Evolutionary conservation across 2,329 filamentous ascomycete species (phyloP).

Genomic region (Aspergillus sp.): DNA sequence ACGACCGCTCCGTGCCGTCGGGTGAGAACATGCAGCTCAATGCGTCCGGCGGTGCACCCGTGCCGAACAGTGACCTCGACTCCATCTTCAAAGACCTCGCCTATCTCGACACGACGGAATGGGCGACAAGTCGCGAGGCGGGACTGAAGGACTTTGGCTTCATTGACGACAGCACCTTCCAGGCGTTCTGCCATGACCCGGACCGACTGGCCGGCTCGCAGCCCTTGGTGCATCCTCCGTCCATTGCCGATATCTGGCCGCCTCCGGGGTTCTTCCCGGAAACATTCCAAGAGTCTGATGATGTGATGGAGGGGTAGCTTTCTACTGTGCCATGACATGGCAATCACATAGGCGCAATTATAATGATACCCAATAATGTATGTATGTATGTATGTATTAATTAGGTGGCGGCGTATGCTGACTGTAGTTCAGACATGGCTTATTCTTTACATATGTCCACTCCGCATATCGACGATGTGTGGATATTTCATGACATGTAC

Average conservation of each 20-base stretch:
- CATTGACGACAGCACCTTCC: constrained; percentile 42
- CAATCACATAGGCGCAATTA: background rate
- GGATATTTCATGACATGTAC: background rate
- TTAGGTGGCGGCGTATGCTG: background rate
- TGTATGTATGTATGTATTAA: background rate
- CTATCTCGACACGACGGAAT: constrained; percentile 45
- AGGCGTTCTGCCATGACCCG: constrained; percentile 45
- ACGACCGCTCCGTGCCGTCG: constrained; percentile 14
- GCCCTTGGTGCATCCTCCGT: constrained; percentile 36
- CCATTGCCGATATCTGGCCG: constrained; percentile 43
- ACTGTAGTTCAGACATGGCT: no score
- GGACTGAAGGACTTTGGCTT: constrained; percentile 45
- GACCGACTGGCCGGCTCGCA: constrained; percentile 38
- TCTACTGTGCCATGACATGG: background rate
- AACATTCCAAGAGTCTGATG: constrained; percentile 32
- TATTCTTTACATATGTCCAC: no score
- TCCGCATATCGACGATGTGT: no score
- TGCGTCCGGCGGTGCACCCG: constrained; percentile 3
- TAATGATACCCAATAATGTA: background rate
- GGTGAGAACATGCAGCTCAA: constrained; percentile 8
- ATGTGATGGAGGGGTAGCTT: constrained; percentile 19
- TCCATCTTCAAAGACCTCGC: constrained; percentile 46
- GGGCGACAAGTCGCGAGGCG: constrained; percentile 40
- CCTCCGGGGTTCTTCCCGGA: constrained; percentile 42
- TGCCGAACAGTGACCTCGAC: constrained; percentile 33